Evolutionary conservation across 169 alveolate species (phyloP).

Genomic region (Eimeria nieschulzi): DNA sequence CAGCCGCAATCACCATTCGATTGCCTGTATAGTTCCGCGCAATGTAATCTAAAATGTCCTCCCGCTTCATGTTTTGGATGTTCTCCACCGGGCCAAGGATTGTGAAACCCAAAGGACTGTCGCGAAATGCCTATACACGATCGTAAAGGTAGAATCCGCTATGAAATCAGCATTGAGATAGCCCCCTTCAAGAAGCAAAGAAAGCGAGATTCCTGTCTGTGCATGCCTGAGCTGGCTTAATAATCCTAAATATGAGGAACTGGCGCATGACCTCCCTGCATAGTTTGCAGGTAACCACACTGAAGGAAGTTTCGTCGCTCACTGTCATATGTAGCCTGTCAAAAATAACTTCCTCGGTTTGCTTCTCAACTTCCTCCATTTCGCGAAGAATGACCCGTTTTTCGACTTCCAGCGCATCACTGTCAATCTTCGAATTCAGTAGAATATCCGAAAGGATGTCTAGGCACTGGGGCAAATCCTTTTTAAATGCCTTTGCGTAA

Average conservation of each 20-base stretch:
- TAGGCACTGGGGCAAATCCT: constrained; percentile 79
- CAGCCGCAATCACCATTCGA: constrained; percentile 83
- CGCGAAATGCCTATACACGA: constrained; percentile 85
- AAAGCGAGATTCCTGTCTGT: background rate
- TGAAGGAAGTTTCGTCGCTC: background rate
- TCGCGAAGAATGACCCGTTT: constrained; percentile 94
- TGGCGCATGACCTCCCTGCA: constrained; percentile 54
- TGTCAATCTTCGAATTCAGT: constrained; percentile 89
- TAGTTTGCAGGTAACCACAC: constrained; percentile 27
- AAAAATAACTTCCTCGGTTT: constrained; percentile 93
- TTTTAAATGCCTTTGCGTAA: constrained; percentile 73
- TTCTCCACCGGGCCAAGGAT: constrained; percentile 92
- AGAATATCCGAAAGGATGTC: constrained; percentile 94
- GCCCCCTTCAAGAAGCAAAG: background rate
- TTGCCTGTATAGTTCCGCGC: constrained; percentile 92
- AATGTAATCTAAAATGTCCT: constrained; percentile 91
- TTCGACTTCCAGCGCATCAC: constrained; percentile 90
- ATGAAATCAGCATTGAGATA: background rate
- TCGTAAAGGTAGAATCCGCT: background rate
- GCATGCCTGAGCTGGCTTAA: background rate
- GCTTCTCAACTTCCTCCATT: constrained; percentile 94
- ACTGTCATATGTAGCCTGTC: constrained; percentile 89
- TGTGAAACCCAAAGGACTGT: constrained; percentile 93
- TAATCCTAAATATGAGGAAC: background rate
- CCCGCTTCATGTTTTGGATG: constrained; percentile 87